These are phyloP conservation scores for Aureobasidium musti DNA, from an alignment of 2,329 filamentous ascomycete species.

Conservation along the genomic window DNA sequence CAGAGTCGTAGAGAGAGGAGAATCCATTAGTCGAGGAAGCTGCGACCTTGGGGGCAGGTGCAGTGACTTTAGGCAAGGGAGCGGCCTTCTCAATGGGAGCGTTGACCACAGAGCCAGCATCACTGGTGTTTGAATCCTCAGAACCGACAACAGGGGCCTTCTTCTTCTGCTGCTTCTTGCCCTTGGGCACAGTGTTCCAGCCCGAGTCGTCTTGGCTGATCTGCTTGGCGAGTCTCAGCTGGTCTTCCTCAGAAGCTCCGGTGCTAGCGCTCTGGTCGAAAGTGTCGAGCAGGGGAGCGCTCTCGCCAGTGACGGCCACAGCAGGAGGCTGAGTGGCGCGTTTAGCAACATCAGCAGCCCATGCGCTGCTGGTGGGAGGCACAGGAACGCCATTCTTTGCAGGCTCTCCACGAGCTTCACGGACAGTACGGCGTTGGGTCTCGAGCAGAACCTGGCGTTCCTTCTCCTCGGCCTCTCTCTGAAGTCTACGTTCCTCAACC, in stretches of 20 bases:
- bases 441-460: slow-evolving; percentile 75
- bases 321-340: slow-evolving; percentile 33
- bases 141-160: slow-evolving; percentile 36
- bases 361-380: slow-evolving; percentile 56
- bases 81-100: slow-evolving; percentile 28
- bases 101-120: slow-evolving; percentile 22
- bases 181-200: slow-evolving; percentile 62
- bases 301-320: slow-evolving; percentile 30
- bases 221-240: slow-evolving; percentile 55
- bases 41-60: slow-evolving; percentile 24
- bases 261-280: slow-evolving; percentile 48
- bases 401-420: slow-evolving; percentile 77
- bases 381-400: slow-evolving; percentile 72
- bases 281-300: slow-evolving; percentile 51
- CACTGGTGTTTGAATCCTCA: slow-evolving; percentile 29
- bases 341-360: slow-evolving; percentile 47
- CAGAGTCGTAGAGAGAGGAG: slow-evolving; percentile 24
- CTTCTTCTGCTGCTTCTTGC: slow-evolving; percentile 58
- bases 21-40: slow-evolving; percentile 31
- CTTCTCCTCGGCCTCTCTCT: slow-evolving; percentile 75
- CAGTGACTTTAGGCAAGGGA: slow-evolving; percentile 24
- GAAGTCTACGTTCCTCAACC: slow-evolving; percentile 74
- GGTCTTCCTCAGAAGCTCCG: slow-evolving; percentile 62
- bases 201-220: slow-evolving; percentile 55
- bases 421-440: slow-evolving; percentile 78